These are phyloP conservation scores for Ogataea minuta DNA, from an alignment of 805 yeast genomes.

Conservation along the genomic window DNA sequence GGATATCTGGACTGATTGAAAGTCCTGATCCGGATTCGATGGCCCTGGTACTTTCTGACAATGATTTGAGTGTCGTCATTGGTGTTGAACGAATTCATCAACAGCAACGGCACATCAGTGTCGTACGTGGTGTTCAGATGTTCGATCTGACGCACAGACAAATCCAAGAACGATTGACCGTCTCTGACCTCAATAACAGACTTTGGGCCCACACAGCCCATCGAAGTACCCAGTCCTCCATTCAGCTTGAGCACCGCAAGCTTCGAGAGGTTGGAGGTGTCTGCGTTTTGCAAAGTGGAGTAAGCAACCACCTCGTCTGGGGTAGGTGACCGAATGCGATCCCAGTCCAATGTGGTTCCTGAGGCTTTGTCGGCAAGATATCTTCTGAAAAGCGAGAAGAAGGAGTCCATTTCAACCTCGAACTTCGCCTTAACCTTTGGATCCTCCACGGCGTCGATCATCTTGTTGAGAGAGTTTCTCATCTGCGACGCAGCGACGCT, in stretches of 20 bases:
- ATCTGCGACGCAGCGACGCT: conserved; percentile 96
- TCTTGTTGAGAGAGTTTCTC: conserved; percentile 90
- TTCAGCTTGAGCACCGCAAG: conserved; percentile 94
- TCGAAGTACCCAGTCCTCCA: conserved; percentile 98
- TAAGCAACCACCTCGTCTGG: conserved; percentile 88
- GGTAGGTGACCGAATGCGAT: conserved; percentile 87
- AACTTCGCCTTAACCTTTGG: conserved; percentile 52
- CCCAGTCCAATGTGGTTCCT: conserved; percentile 88
- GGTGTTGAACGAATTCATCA: conserved; percentile 98
- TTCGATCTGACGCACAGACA: conserved; percentile 95
- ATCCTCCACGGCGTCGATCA: conserved; percentile 77
- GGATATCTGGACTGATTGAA: conserved; percentile 99
- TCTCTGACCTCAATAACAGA: conserved; percentile 98
- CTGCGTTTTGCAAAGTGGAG: conserved; percentile 44
- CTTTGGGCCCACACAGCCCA: conserved; percentile 99
- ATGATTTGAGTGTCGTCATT: conserved; percentile 93
- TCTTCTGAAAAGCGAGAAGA: conserved; percentile 90
- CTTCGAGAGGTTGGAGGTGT: conserved; percentile 57
- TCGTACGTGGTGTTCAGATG: conserved; percentile 86
- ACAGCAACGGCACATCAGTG: conserved; percentile 90
- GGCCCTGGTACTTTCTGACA: conserved; percentile 95
- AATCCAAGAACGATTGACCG: conserved; percentile 94
- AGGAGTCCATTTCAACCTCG: conserved; percentile 91
- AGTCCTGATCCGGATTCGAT: conserved; percentile 89
- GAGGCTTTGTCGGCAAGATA: conserved; percentile 86